phyloP scores from a whole-genome alignment of 2,329 filamentous ascomycete genomes.

The Curvularia lunata region DNA sequence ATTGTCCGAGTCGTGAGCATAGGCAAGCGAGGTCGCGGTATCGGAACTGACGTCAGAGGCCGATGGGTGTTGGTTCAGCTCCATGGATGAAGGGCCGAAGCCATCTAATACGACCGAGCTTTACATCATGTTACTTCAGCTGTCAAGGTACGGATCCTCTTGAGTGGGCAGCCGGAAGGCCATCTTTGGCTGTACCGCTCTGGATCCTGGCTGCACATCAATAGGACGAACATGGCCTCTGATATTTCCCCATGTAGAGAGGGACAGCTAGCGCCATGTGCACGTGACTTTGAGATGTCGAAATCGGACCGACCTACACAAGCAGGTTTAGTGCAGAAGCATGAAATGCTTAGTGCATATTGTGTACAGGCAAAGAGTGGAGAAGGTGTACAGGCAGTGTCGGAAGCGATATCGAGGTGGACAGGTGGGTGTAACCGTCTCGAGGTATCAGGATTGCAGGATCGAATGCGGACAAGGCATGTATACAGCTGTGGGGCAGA shows the following conservation, averaged over 20 bases:
- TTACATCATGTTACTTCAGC: conserved; percentile 7
- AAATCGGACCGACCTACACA: conserved; percentile 9
- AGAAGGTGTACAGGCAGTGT: conserved; percentile 4
- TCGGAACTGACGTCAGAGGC: conserved; percentile 14
- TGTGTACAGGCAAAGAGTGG: conserved; percentile 9
- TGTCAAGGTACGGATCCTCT: conserved; percentile 6
- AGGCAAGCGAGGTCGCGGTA: conserved; percentile 1
- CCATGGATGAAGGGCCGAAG: conserved; percentile 19
- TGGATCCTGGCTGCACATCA: conserved; percentile 10
- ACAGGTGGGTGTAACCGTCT: not conserved
- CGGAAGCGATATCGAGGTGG: not conserved
- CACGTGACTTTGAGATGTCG: conserved; percentile 8
- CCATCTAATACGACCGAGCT: conserved; percentile 1
- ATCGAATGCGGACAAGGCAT: not conserved
- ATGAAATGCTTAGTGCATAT: conserved; percentile 13
- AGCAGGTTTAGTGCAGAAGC: conserved; percentile 10
- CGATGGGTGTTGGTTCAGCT: conserved; percentile 7
- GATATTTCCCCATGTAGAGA: conserved; percentile 4
- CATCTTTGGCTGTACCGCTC: conserved; percentile 9
- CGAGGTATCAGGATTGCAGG: not conserved
- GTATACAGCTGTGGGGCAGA: conserved; percentile 2
- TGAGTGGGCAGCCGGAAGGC: conserved; percentile 4
- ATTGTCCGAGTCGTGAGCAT: not conserved
- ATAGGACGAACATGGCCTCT: not conserved
- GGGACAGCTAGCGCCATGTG: conserved; percentile 1